Evolutionary conservation across 306 rosid genomes (phyloP).

Genomic region (Betula pendula): DNA sequence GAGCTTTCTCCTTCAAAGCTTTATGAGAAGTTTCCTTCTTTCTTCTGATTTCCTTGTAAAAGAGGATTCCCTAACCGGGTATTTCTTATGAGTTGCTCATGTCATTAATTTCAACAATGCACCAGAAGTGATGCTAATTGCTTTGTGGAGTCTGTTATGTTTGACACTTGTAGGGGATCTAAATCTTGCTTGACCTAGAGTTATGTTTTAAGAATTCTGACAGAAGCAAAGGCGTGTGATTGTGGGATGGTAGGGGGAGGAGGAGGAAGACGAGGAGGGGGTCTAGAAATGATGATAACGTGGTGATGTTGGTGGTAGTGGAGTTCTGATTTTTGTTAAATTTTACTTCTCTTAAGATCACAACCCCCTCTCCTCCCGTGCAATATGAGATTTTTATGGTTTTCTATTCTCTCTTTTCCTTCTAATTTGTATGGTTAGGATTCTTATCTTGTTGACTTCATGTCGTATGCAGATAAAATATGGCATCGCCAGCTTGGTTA

Average conservation of each 20-base stretch:
- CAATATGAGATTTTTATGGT: not conserved
- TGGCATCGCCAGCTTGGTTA: conserved; percentile 59
- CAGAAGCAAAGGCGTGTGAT: not conserved
- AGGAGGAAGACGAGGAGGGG: not conserved
- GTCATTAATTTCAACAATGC: not conserved
- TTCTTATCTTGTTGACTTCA: not conserved
- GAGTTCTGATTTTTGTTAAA: too few relatives aligned
- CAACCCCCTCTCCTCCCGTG: too few relatives aligned
- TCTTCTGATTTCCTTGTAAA: not conserved
- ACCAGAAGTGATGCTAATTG: not conserved
- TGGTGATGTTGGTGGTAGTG: too few relatives aligned
- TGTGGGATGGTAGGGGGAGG: not conserved
- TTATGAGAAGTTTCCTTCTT: not conserved
- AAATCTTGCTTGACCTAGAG: not conserved
- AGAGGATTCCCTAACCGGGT: not conserved
- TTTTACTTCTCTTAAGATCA: too few relatives aligned
- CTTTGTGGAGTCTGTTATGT: not conserved
- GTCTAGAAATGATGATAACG: too few relatives aligned
- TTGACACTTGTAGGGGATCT: not conserved
- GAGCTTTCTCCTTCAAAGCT: not conserved
- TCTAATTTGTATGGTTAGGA: not conserved
- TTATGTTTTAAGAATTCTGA: not conserved
- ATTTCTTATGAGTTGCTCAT: not conserved
- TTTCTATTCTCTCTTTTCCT: not conserved
- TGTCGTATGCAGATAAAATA: conserved; percentile 31